These are phyloP conservation scores for Penicillium sp. DNA, from an alignment of 2,329 filamentous ascomycete genomes.

Conservation along the genomic window DNA sequence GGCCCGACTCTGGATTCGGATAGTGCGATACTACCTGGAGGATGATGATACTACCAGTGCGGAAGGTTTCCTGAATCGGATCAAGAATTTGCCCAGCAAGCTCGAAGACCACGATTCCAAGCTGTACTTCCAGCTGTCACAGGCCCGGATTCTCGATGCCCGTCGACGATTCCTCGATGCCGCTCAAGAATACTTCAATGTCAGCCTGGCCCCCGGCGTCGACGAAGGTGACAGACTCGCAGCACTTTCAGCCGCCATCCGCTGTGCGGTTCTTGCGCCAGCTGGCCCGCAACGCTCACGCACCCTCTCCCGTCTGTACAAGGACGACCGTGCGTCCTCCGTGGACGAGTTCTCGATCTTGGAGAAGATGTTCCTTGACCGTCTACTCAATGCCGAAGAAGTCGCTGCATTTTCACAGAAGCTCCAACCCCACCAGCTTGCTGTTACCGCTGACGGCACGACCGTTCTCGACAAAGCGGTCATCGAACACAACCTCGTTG, in stretches of 20 bases:
- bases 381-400: slow-evolving; percentile 77
- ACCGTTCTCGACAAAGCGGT: slow-evolving; percentile 93
- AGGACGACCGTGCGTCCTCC: slow-evolving; percentile 78
- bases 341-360: slow-evolving; percentile 83
- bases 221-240: slow-evolving; percentile 83
- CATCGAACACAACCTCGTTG: slow-evolving; percentile 92
- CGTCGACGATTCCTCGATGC: slow-evolving; percentile 88
- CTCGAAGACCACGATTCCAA: slow-evolving; percentile 72
- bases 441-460: slow-evolving; percentile 83
- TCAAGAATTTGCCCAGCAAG: slow-evolving; percentile 84
- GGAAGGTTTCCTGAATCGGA: slow-evolving; percentile 86
- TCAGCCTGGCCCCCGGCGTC: slow-evolving; percentile 76
- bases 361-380: slow-evolving; percentile 96
- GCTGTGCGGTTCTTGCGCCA: slow-evolving; percentile 88
- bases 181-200: slow-evolving; percentile 81
- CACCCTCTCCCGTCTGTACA: slow-evolving; percentile 81
- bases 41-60: slow-evolving; percentile 86
- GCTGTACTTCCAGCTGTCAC: slow-evolving; percentile 85
- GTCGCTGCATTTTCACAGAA: slow-evolving; percentile 81
- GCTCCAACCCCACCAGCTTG: slow-evolving; percentile 84
- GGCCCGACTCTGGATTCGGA: slow-evolving; percentile 85
- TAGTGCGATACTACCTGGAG: slow-evolving; percentile 91
- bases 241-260: slow-evolving; percentile 82
- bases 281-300: slow-evolving; percentile 83
- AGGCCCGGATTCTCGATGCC: slow-evolving; percentile 90